Evolutionary conservation across 495 filamentous ascomycete species (phyloP).

Genomic region (Haplographium delicatum): DNA sequence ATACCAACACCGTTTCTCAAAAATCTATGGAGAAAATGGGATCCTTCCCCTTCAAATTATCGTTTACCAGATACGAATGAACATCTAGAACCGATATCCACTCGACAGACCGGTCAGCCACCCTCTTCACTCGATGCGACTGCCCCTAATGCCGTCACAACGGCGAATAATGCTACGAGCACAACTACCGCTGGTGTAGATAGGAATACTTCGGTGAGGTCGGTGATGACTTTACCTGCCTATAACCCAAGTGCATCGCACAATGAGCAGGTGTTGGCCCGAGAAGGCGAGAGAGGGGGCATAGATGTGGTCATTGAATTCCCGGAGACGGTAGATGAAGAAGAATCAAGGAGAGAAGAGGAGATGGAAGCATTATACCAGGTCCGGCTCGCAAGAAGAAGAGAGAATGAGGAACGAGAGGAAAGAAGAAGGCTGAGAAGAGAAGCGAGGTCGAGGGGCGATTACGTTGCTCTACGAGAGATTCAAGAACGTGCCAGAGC

Average conservation of each 20-base stretch:
- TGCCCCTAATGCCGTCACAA: conserved; percentile 13
- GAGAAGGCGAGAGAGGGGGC: conserved; percentile 86
- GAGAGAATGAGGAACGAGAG: conserved; percentile 72
- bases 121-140: conserved; percentile 11
- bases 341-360: conserved; percentile 77
- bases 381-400: conserved; percentile 72
- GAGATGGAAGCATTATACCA: conserved; percentile 94
- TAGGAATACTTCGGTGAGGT: conserved; percentile 81
- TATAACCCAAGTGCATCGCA: conserved; percentile 65
- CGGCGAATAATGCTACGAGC: conserved; percentile 3
- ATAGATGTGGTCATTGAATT: conserved; percentile 90
- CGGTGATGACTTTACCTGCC: conserved; percentile 84
- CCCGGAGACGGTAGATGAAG: conserved; percentile 47
- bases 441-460: conserved; percentile 66
- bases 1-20: conserved; percentile 55
- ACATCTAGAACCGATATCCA: conserved; percentile 23
- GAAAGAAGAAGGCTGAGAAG: conserved; percentile 57
- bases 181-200: conserved; percentile 48
- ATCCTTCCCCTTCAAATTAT: conserved; percentile 30
- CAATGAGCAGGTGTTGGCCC: conserved; percentile 77
- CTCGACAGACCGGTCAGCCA: conserved; percentile 4
- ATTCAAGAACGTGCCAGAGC: conserved; percentile 40
- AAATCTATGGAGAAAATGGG: conserved; percentile 56
- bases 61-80: conserved; percentile 24
- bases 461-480: conserved; percentile 56